Conservation (phyloP, 2,329 filamentous ascomycete genomes). For the Chaetothyriales sp. region DNA sequence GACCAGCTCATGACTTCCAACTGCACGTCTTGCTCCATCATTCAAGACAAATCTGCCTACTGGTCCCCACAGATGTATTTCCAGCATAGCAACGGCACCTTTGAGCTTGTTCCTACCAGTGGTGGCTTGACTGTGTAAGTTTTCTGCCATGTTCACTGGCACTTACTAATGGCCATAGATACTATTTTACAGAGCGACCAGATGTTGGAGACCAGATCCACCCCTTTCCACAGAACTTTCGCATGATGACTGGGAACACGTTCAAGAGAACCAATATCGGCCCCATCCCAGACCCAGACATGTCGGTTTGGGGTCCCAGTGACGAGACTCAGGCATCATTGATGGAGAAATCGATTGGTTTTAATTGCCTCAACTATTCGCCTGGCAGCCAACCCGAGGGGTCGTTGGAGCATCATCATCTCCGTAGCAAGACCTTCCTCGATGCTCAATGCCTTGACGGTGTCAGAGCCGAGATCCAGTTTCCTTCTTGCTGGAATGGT, state of each 20-base stretch:
- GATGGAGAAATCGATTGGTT: constrained; percentile 69
- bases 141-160: not conserved
- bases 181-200: constrained; percentile 57
- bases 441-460: constrained; percentile 74
- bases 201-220: constrained; percentile 5
- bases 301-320: constrained; percentile 54
- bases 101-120: constrained; percentile 56
- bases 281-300: constrained; percentile 52
- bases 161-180: constrained; percentile 36
- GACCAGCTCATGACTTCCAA: constrained; percentile 44
- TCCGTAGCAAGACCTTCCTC: constrained; percentile 67
- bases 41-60: constrained; percentile 74
- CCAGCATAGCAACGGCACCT: constrained; percentile 51
- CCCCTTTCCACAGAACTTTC: constrained; percentile 64
- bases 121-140: constrained; percentile 78
- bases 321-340: constrained; percentile 58
- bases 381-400: constrained; percentile 43
- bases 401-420: constrained; percentile 64
- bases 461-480: constrained; percentile 70
- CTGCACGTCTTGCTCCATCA: constrained; percentile 72
- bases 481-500: constrained; percentile 82
- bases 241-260: constrained; percentile 68
- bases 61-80: constrained; percentile 76
- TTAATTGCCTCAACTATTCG: constrained; percentile 85
- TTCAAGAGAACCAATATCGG: constrained; percentile 55